phyloP scores from a whole-genome alignment of 1,139 yeast species.

The Zygoascus sp. region DNA sequence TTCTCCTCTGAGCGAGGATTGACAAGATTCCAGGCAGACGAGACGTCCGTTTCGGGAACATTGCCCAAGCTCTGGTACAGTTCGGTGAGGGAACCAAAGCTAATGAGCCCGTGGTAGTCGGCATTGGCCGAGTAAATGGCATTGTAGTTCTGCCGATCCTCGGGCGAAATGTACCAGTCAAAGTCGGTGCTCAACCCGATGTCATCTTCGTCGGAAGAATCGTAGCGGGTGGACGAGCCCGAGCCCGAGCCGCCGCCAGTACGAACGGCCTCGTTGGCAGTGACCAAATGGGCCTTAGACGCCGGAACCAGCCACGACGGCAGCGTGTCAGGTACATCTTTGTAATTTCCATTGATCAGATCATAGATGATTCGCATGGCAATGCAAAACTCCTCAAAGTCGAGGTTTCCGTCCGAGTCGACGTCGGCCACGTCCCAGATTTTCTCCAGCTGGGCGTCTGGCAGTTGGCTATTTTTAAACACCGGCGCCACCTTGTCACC shows the following conservation, averaged over 20 bases:
- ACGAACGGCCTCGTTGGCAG: slow-evolving; percentile 65
- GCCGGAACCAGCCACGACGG: slow-evolving; percentile 94
- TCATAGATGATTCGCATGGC: slow-evolving; percentile 95
- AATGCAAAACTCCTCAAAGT: slow-evolving; percentile 95
- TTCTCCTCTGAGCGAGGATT: slow-evolving; percentile 85
- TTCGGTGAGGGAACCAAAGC: slow-evolving; percentile 64
- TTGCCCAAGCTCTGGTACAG: slow-evolving; percentile 63
- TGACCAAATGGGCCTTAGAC: slow-evolving; percentile 75
- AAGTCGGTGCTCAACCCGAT: slow-evolving; percentile 60
- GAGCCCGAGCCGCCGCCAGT: slow-evolving; percentile 14
- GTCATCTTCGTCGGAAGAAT: slow-evolving; percentile 47
- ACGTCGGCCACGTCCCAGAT: slow-evolving; percentile 94
- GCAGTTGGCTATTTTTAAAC: slow-evolving; percentile 79
- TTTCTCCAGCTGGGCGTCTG: slow-evolving; percentile 66
- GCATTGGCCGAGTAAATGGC: slow-evolving; percentile 69
- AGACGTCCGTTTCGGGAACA: slow-evolving; percentile 82
- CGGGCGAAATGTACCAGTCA: slow-evolving; percentile 95
- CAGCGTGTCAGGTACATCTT: slow-evolving; percentile 59
- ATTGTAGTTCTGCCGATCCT: slow-evolving; percentile 74
- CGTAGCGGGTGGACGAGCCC: slow-evolving; percentile 15
- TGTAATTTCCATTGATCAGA: slow-evolving; percentile 68
- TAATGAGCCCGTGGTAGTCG: slow-evolving; percentile 78
- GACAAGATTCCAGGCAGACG: slow-evolving; percentile 91
- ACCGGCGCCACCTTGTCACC: slow-evolving; percentile 87
- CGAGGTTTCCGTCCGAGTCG: slow-evolving; percentile 84